Evolutionary conservation across 305 asterid species (phyloP).

Genomic region (Solanum hybrid): DNA sequence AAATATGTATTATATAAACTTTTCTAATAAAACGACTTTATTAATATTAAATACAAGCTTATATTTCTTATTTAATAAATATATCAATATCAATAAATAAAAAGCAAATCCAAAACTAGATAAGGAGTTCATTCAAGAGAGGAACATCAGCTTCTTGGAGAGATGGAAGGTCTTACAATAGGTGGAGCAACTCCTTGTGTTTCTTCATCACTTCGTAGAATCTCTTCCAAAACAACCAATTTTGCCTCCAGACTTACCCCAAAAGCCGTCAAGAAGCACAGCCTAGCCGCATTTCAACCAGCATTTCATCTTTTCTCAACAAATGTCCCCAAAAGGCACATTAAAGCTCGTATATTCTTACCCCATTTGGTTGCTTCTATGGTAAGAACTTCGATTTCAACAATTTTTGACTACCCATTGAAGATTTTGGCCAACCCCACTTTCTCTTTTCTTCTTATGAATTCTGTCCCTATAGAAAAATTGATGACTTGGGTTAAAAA

Average conservation of each 20-base stretch:
- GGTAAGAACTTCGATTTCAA: slow-evolving; percentile 25
- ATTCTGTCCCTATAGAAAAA: background rate
- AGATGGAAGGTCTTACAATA: slow-evolving; percentile 47
- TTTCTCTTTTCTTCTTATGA: background rate
- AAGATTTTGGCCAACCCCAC: background rate
- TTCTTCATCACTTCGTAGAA: slow-evolving; percentile 13
- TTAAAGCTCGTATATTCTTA: slow-evolving; percentile 37
- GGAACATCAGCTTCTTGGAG: background rate
- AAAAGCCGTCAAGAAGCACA: slow-evolving; percentile 20
- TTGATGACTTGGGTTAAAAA: background rate
- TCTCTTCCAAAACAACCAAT: slow-evolving; percentile 7
- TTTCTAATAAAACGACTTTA: no score
- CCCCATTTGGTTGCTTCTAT: slow-evolving; percentile 73
- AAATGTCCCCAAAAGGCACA: slow-evolving; percentile 22
- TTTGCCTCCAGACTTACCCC: slow-evolving; percentile 15
- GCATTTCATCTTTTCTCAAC: slow-evolving; percentile 37
- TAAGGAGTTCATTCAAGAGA: background rate
- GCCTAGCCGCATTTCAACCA: slow-evolving; percentile 46
- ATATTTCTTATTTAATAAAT: no score
- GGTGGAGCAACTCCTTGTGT: slow-evolving; percentile 27
- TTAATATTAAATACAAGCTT: no score
- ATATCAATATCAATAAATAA: background rate
- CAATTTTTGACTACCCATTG: background rate
- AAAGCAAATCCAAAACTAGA: background rate
- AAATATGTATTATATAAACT: no score